Conservation (phyloP, 192 early-diverging fungal genomes). For the Funneliformis geosporum region DNA sequence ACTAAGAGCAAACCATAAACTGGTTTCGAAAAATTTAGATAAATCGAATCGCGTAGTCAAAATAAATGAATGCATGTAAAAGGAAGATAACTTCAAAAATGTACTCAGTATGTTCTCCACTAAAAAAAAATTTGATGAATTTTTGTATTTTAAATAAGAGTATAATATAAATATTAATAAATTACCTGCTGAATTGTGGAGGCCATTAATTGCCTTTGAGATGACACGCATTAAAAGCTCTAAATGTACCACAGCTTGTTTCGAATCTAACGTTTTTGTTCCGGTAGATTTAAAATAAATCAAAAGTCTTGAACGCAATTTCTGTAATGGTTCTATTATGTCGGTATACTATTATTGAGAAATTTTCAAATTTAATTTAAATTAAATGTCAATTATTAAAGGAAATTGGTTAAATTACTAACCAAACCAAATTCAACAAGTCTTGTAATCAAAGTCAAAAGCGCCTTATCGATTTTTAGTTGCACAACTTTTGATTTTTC, state of each 20-base stretch:
- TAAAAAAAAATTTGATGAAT: not conserved
- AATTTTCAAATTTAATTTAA: not conserved
- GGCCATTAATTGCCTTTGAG: conserved; percentile 18
- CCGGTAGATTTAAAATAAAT: not conserved
- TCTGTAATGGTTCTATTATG: conserved; percentile 45
- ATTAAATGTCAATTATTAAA: not conserved
- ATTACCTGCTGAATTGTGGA: conserved; percentile 29
- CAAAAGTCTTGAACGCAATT: conserved; percentile 40
- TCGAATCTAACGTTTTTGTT: conserved; percentile 6
- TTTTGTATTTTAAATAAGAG: not conserved
- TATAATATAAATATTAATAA: not conserved
- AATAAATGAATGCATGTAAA: conserved; percentile 32
- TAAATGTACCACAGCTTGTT: conserved; percentile 36
- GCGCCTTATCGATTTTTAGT: not conserved
- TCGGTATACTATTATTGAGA: conserved; percentile 44
- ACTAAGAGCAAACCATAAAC: conserved; percentile 39
- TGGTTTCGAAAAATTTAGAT: conserved; percentile 44
- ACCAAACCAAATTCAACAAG: conserved; percentile 55
- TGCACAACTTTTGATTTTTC: not conserved
- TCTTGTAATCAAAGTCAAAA: conserved; percentile 49
- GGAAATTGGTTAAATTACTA: not conserved
- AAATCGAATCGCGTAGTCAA: conserved; percentile 29
- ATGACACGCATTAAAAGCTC: conserved; percentile 34
- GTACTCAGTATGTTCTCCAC: not conserved
- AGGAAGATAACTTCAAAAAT: conserved; percentile 39